Evolutionary conservation across 2,329 filamentous ascomycete species (phyloP).

Genomic region (Sclerotinia sclerotiorum): DNA sequence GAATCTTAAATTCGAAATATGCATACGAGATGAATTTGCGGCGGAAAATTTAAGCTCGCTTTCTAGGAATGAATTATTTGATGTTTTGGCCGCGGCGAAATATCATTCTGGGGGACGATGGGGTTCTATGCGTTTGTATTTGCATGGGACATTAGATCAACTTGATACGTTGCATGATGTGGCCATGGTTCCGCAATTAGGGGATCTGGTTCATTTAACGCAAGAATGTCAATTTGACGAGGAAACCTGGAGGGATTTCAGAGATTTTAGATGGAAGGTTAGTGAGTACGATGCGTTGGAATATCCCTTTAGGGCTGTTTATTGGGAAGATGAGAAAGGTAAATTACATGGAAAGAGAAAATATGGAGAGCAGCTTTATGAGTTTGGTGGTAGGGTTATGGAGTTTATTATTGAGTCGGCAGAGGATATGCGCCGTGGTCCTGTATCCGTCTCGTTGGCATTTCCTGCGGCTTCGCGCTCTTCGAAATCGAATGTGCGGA

Average conservation of each 20-base stretch:
- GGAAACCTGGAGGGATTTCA: background rate
- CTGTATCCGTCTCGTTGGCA: background rate
- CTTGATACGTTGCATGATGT: background rate
- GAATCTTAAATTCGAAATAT: background rate
- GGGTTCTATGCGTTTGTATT: background rate
- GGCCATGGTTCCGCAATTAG: background rate
- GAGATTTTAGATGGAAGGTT: background rate
- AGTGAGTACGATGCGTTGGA: background rate
- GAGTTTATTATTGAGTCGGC: background rate
- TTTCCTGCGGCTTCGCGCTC: background rate
- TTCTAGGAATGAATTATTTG: background rate
- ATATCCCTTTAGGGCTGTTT: background rate
- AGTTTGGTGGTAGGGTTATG: constrained; percentile 4
- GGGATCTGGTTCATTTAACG: background rate
- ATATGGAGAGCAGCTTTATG: background rate
- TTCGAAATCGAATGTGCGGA: background rate
- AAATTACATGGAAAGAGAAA: fast-evolving
- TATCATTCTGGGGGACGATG: background rate
- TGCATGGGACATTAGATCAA: background rate
- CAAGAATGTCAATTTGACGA: background rate
- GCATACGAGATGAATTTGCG: fast-evolving
- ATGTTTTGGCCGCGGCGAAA: fast-evolving
- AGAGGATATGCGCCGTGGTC: background rate
- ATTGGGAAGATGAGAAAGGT: background rate
- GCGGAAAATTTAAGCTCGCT: background rate